These are phyloP conservation scores for Paramecium tetraurelia DNA, from an alignment of 73 alveolate species.

Conservation along the genomic window DNA sequence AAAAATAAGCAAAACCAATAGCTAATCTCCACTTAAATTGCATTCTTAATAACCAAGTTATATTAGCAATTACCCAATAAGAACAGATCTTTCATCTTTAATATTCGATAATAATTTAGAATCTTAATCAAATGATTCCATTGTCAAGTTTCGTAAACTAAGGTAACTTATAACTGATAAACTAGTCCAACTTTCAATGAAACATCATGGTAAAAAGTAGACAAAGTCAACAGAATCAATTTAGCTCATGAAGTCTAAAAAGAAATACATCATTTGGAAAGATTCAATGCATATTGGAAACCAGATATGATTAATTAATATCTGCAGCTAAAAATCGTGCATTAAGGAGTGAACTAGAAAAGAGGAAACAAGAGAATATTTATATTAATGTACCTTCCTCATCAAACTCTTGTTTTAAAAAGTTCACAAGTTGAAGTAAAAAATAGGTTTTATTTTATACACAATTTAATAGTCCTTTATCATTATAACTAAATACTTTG, in stretches of 20 bases:
- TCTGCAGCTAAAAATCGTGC: not conserved
- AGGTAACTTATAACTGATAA: not conserved
- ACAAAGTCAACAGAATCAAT: not conserved
- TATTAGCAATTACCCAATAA: not conserved
- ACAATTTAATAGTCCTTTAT: not conserved
- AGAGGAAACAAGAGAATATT: not conserved
- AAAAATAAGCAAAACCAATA: not conserved
- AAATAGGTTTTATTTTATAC: not conserved
- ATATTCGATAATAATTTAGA: not conserved
- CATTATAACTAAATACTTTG: not conserved
- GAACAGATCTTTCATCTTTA: not conserved
- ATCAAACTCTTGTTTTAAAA: not conserved
- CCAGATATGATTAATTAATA: not conserved
- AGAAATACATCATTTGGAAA: constrained; percentile 20
- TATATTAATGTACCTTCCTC: not conserved
- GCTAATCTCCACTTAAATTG: not conserved
- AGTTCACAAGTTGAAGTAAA: not conserved
- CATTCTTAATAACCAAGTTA: not conserved
- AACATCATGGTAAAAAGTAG: not conserved
- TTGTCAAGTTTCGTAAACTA: not conserved
- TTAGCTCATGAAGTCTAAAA: not conserved
- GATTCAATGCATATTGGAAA: constrained; percentile 1
- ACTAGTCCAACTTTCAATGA: not conserved
- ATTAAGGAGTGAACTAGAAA: not conserved
- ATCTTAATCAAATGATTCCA: not conserved